Conservation (phyloP, 768 basidiomycete genomes). For the Russula abietina region DNA sequence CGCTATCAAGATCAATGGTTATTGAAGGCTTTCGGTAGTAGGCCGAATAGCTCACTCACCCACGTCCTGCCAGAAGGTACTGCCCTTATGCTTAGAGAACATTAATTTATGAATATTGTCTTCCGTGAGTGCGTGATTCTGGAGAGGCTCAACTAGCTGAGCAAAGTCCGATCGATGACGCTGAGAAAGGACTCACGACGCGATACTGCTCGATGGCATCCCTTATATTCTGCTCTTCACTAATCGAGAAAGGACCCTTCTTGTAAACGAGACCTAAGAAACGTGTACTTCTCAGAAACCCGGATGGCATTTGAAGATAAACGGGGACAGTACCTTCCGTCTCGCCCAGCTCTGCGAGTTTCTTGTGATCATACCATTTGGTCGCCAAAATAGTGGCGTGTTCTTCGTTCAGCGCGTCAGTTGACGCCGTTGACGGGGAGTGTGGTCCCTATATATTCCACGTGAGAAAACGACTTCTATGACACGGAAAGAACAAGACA, state of each 20-base stretch:
- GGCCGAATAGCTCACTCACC: neutral
- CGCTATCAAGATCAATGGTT: neutral
- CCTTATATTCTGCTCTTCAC: slow-evolving; percentile 6
- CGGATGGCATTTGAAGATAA: neutral
- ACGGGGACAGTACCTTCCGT: slow-evolving; percentile 2
- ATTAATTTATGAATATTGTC: neutral
- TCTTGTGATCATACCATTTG: slow-evolving; percentile 11
- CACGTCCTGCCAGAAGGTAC: slow-evolving; percentile 4
- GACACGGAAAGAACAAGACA: neutral
- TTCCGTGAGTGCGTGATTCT: slow-evolving; percentile 6
- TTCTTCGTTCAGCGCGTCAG: neutral
- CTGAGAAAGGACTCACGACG: neutral
- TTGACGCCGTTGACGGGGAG: neutral
- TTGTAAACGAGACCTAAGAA: slow-evolving; percentile 12
- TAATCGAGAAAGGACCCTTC: slow-evolving; percentile 1
- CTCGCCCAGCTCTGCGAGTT: slow-evolving; percentile 2
- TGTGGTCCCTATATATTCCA: neutral
- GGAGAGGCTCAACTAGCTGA: neutral
- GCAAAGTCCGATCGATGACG: neutral
- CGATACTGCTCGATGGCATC: slow-evolving; percentile 8
- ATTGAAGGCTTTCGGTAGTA: neutral
- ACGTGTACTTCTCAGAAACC: neutral
- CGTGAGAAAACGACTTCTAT: neutral
- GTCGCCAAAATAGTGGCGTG: slow-evolving; percentile 4
- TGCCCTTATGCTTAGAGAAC: slow-evolving; percentile 9